Evolutionary conservation across 139 green algal genomes (phyloP).

Genomic region (Chlorella sp.): DNA sequence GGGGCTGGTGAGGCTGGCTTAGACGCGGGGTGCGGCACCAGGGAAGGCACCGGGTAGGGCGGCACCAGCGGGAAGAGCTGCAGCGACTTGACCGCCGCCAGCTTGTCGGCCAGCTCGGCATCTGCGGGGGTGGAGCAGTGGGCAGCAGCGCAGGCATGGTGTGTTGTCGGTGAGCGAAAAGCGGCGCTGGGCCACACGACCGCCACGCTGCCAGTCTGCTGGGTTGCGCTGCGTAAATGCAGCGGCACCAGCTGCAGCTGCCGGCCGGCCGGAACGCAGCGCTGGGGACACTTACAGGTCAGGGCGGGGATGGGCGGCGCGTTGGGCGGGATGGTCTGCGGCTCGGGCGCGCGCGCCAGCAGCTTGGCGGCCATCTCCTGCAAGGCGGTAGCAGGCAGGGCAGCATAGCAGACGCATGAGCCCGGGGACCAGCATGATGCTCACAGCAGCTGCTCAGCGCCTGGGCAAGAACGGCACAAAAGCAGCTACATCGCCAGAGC

Average conservation of each 20-base stretch:
- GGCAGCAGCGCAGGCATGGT: not conserved
- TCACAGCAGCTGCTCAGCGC: no score
- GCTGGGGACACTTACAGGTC: not conserved
- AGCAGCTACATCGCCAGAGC: no score
- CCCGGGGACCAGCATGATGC: no score
- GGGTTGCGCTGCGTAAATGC: not conserved
- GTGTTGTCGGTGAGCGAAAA: no score
- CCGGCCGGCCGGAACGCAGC: no score
- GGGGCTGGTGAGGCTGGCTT: constrained; percentile 2
- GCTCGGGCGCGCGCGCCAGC: constrained; percentile 7
- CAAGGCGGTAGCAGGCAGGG: no score
- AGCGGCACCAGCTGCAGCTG: not conserved
- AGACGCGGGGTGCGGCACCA: not conserved
- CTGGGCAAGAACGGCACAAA: no score
- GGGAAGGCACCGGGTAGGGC: constrained; percentile 13
- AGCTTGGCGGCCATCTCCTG: constrained; percentile 33
- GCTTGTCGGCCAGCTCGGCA: constrained; percentile 29
- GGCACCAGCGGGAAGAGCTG: constrained; percentile 32
- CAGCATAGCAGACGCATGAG: no score
- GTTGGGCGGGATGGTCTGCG: constrained; percentile 6
- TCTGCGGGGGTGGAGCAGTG: not conserved
- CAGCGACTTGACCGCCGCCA: constrained; percentile 21
- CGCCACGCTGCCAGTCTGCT: not conserved
- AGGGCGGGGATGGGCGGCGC: constrained; percentile 15
- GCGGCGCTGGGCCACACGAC: no score